Evolutionary conservation across 257 asterid genomes (phyloP).

Genomic region (Nicotiana tabacum): DNA sequence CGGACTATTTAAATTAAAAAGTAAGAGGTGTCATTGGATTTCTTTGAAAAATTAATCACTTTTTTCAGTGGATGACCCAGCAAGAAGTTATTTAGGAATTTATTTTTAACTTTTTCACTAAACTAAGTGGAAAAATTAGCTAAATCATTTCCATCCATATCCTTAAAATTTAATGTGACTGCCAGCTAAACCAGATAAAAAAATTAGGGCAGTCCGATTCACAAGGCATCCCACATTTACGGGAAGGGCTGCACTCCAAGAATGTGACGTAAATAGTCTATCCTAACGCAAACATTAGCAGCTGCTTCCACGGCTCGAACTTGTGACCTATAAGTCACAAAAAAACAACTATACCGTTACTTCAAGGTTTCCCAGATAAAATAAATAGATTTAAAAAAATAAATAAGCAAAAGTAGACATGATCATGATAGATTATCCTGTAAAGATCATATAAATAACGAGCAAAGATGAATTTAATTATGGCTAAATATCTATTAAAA

Average conservation of each 20-base stretch:
- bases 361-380: no score
- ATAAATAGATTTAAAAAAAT: no score
- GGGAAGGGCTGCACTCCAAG: no score
- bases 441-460: background rate
- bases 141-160: background rate
- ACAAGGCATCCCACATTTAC: no score
- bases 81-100: background rate
- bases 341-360: no score
- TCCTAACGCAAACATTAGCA: no score
- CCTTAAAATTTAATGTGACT: background rate
- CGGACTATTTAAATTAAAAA: background rate
- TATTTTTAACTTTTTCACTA: background rate
- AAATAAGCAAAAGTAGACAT: background rate
- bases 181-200: background rate
- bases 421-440: background rate
- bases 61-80: background rate
- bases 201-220: accelerated
- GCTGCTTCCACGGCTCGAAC: no score
- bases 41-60: background rate
- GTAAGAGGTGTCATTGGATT: background rate
- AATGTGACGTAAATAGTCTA: no score
- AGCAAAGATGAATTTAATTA: background rate
- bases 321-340: no score
- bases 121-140: background rate
- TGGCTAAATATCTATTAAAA: background rate